Base-by-base conservation (phyloP, 2,329 filamentous ascomycete species). In the Pseudocercospora crystallina region DNA sequence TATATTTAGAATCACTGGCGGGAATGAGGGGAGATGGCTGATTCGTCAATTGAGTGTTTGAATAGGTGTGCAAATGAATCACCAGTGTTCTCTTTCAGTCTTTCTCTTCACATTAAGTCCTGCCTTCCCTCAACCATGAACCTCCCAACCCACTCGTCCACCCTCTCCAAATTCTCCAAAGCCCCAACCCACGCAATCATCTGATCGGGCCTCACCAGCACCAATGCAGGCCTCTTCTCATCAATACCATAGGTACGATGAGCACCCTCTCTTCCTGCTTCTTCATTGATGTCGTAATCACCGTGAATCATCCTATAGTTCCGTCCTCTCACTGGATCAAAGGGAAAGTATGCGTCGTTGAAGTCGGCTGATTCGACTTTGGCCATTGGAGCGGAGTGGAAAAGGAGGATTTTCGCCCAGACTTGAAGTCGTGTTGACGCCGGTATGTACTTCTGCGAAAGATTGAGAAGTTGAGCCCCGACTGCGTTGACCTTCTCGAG, bases 191-290 rank as follows among this genome's bases (percentile, higher is more conserved):
- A 55, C 5, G 44, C 38, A 32, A 51, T 37, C 14, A 49, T 31
- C 36, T 55, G 53, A 43, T 55, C 48, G 11, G 53, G 53, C 26
- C 53, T 35, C 12, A 55, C 40, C 7, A 51, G 13, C 29, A 36
- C 48, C 35, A 55, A 8, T 12, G 39, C 43, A n/a, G 48, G 48
- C 15, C 37, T n/a, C 34, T 49, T 31, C 5, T 14, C 14, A 20
- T 31, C 51, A 13, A 54, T 34, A 10, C 34, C 43, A 12, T 43
- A 51, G 2, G 14, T 17, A 5, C 35, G 8, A 36, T 55, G 49
- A 9, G 37, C 37, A 5, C 35, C 33, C 5, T 15, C 5, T 17
- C n/a, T 29, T 1, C 12, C 13, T 13, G n/a, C 17, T 3, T 26
- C 20, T 5, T 17, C 15, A 3, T 30, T 34, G 26, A 13, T 9